Evolutionary conservation across 2,329 filamentous ascomycete genomes (phyloP).

Genomic region (Metarhizium sp.): DNA sequence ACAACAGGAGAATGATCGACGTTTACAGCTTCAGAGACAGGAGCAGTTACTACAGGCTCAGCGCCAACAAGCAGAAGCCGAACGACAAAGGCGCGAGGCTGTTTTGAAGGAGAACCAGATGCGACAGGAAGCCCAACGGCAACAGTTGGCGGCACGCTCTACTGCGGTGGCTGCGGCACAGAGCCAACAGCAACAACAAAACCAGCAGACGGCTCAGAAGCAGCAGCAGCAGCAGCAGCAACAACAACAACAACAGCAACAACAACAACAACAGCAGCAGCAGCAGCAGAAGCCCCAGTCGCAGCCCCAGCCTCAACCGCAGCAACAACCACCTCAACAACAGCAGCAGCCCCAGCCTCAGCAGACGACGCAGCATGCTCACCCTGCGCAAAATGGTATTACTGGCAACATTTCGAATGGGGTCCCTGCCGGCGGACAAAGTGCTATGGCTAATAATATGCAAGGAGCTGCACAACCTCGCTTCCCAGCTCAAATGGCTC

Average conservation of each 20-base stretch:
- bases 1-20: constrained; percentile 49
- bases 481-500: constrained; percentile 47
- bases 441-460: constrained; percentile 29
- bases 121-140: constrained; percentile 27
- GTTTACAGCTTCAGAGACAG: constrained; percentile 36
- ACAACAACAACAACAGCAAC: neutral
- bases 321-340: neutral
- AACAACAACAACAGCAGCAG: neutral
- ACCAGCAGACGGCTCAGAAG: neutral
- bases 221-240: neutral
- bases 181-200: constrained; percentile 10
- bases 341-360: constrained; percentile 7
- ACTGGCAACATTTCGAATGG: constrained; percentile 30
- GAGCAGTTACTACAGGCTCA: constrained; percentile 36
- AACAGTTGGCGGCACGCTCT: constrained; percentile 20
- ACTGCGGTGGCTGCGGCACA: constrained; percentile 15
- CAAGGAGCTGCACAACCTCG: constrained; percentile 32
- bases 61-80: constrained; percentile 33
- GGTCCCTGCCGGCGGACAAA: constrained; percentile 18
- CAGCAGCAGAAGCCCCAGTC: constrained; percentile 12
- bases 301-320: constrained; percentile 1
- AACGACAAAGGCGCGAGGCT: constrained; percentile 29
- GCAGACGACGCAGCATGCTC: constrained; percentile 22
- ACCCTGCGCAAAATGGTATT: constrained; percentile 27
- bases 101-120: constrained; percentile 25